phyloP scores from a whole-genome alignment of 805 yeast species.

The Lipomyces kockii region DNA sequence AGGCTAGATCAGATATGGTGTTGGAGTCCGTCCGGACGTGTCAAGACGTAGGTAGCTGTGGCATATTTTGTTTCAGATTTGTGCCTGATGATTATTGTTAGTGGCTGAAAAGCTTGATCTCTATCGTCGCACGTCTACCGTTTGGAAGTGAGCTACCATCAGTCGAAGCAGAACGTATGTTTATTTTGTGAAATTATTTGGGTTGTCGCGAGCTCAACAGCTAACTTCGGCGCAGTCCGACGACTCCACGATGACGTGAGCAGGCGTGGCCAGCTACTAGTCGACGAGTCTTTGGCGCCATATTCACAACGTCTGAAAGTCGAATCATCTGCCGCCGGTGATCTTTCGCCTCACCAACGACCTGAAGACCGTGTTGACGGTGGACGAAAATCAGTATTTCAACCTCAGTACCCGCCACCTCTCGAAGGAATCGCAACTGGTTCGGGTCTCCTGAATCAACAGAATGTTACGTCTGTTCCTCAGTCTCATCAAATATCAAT shows the following conservation, averaged over 20 bases:
- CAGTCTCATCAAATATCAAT: constrained; percentile 2
- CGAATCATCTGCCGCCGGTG: constrained; percentile 10
- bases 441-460: not conserved
- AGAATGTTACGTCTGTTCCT: not conserved
- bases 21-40: constrained; percentile 28
- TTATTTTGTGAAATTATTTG: not conserved
- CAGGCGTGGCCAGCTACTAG: constrained; percentile 12
- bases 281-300: constrained; percentile 13
- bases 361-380: constrained; percentile 13
- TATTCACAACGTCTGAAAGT: constrained; percentile 9
- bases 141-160: constrained; percentile 12
- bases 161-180: constrained; percentile 23
- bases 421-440: not conserved
- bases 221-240: constrained; percentile 9
- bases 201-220: not conserved
- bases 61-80: too few relatives aligned
- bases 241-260: constrained; percentile 19
- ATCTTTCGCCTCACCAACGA: constrained; percentile 19
- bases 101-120: constrained; percentile 27
- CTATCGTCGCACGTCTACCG: constrained; percentile 19
- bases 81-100: constrained; percentile 3
- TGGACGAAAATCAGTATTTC: not conserved
- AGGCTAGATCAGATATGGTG: constrained; percentile 27
- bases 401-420: not conserved
- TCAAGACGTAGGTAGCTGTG: constrained; percentile 22